phyloP scores from a whole-genome alignment of 202 grass and related monocot species.

The Dendrocalamus latiflorus region DNA sequence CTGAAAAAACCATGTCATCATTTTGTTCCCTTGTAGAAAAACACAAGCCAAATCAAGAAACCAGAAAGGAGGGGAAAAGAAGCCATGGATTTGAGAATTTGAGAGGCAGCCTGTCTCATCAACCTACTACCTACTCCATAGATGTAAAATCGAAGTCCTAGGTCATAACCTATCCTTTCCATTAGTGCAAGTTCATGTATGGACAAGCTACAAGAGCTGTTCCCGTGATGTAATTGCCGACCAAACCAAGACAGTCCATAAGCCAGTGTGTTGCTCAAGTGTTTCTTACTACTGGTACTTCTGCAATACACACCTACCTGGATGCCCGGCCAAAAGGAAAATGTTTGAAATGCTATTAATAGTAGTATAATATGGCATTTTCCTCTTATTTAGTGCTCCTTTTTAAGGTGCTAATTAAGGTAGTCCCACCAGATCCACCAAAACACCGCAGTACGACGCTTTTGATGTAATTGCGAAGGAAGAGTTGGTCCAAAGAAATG shows the following conservation, averaged over 20 bases:
- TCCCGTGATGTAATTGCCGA: background rate
- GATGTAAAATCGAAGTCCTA: slow-evolving; percentile 3
- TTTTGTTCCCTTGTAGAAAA: background rate
- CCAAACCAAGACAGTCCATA: background rate
- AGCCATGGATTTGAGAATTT: background rate
- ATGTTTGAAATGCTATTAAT: too few relatives aligned
- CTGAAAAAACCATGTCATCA: background rate
- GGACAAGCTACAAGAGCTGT: background rate
- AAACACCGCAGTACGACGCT: background rate
- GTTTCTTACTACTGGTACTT: background rate
- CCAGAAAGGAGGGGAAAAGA: background rate
- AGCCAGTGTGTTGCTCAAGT: background rate
- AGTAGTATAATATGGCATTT: background rate
- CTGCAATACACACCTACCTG: background rate
- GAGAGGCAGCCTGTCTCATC: too few relatives aligned
- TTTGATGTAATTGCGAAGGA: background rate
- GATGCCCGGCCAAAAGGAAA: too few relatives aligned
- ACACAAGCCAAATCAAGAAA: slow-evolving; percentile 19
- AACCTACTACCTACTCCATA: too few relatives aligned
- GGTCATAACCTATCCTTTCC: background rate
- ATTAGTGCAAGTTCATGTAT: background rate
- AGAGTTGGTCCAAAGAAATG: background rate
- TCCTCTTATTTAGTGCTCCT: background rate
- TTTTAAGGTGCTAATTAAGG: background rate
- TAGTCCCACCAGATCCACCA: slow-evolving; percentile 26